Conservation (phyloP, 2,329 filamentous ascomycete genomes). For the Xylaria multiplex region DNA sequence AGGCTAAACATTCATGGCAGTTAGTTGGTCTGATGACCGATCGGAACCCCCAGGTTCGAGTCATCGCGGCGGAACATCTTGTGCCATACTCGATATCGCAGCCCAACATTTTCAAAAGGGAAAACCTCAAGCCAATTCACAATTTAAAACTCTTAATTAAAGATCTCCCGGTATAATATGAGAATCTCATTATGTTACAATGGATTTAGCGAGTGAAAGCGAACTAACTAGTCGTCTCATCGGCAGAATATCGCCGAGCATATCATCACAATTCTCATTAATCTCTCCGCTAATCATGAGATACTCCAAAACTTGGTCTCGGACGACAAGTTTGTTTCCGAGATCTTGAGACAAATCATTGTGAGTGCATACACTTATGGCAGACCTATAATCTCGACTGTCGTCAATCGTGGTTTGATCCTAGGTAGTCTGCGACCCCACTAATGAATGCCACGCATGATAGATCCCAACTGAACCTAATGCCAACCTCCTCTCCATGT, state of each 20-base stretch:
- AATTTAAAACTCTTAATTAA: constrained; percentile 87
- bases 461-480: constrained; percentile 80
- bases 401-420: neutral
- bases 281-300: constrained; percentile 80
- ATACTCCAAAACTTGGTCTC: constrained; percentile 76
- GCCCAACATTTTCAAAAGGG: constrained; percentile 83
- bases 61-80: constrained; percentile 85
- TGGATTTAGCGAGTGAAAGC: neutral
- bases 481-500: constrained; percentile 87
- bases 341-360: constrained; percentile 77
- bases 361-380: constrained; percentile 58
- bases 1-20: constrained; percentile 56
- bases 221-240: constrained; percentile 1
- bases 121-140: constrained; percentile 80
- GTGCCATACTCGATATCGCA: constrained; percentile 82
- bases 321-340: constrained; percentile 84
- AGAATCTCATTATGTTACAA: neutral
- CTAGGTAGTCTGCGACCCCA: constrained; percentile 20
- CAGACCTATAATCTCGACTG: neutral
- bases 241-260: constrained; percentile 86
- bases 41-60: constrained; percentile 89
- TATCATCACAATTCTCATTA: constrained; percentile 89
- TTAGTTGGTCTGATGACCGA: constrained; percentile 93
- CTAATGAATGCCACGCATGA: constrained; percentile 32
- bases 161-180: constrained; percentile 77